Conservation (phyloP, 306 rosid species). For the Casuarina equisetifolia region DNA sequence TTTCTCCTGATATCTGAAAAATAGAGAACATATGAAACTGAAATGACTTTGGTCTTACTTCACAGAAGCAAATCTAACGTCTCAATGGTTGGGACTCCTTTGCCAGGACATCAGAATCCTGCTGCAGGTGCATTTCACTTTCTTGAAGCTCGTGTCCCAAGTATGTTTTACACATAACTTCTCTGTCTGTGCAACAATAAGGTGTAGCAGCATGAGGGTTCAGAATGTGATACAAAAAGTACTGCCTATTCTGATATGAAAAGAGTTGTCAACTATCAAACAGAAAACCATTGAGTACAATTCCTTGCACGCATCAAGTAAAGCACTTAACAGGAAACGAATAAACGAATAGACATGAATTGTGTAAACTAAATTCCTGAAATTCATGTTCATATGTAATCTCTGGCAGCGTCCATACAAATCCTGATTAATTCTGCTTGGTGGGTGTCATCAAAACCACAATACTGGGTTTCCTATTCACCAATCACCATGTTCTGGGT, state of each 20-base stretch:
- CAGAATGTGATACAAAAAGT: neutral
- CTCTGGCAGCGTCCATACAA: neutral
- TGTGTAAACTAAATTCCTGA: neutral
- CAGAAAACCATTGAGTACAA: neutral
- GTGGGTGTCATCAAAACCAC: neutral
- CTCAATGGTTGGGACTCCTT: conserved; percentile 12
- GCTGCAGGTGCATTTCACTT: conserved; percentile 2
- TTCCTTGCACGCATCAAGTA: neutral
- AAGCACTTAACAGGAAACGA: neutral
- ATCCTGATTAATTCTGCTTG: neutral
- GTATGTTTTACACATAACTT: neutral
- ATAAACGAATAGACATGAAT: neutral
- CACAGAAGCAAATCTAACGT: neutral
- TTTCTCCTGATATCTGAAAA: neutral
- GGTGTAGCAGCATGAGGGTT: neutral
- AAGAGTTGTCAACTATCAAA: conserved; percentile 4
- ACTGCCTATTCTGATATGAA: neutral
- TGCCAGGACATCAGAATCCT: conserved; percentile 4
- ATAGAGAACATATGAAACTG: neutral
- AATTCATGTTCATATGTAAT: neutral
- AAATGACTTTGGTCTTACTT: neutral
- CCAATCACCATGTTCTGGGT: neutral
- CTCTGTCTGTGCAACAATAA: conserved; percentile 3
- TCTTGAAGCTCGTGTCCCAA: neutral
- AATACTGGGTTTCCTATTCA: conserved; percentile 1